Percentiles rank a stretch among this genome's conserved stretches.
Evolutionary conservation across 1,284 basidiomycete species (phyloP).

Genomic region (Singerocomus inundabilis): DNA sequence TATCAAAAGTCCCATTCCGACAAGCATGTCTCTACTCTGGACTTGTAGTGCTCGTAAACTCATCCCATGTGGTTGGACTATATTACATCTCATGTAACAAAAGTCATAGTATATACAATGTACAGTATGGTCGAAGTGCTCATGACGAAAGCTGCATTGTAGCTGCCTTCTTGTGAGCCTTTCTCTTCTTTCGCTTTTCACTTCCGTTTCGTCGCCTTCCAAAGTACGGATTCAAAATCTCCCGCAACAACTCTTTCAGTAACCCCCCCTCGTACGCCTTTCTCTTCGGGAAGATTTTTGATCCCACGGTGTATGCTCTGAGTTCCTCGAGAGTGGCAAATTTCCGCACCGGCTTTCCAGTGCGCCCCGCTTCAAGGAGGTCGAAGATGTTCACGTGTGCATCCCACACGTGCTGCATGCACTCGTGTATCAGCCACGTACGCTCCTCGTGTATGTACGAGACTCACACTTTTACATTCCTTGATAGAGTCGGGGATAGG

Average conservation of each 20-base stretch:
- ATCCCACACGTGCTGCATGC: constrained; percentile 14
- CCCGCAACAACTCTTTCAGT: constrained; percentile 14
- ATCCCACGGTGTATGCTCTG: constrained; percentile 3
- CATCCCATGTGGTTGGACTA: not conserved
- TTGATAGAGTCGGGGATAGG: constrained; percentile 9
- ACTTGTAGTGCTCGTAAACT: no score
- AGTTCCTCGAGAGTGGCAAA: constrained; percentile 14
- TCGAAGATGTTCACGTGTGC: constrained; percentile 19
- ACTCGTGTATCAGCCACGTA: not conserved
- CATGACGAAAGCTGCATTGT: not conserved
- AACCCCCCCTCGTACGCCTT: constrained; percentile 13
- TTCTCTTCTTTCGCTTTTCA: constrained; percentile 16
- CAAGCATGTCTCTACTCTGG: no score
- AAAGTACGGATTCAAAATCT: constrained; percentile 10
- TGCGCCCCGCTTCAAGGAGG: constrained; percentile 11
- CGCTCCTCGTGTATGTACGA: not conserved
- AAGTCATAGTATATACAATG: not conserved
- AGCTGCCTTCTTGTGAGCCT: constrained; percentile 8
- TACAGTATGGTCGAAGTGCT: not conserved
- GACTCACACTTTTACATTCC: constrained; percentile 10
- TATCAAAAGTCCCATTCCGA: no score
- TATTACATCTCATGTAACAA: not conserved
- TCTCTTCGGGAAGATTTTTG: constrained; percentile 8
- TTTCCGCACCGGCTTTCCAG: constrained; percentile 4
- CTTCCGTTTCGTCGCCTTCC: constrained; percentile 20